Evolutionary conservation across 768 basidiomycete genomes (phyloP), one percentile per base, ranked within the genome.

Genomic region (Naganishia vaughanmartiniae): DNA sequence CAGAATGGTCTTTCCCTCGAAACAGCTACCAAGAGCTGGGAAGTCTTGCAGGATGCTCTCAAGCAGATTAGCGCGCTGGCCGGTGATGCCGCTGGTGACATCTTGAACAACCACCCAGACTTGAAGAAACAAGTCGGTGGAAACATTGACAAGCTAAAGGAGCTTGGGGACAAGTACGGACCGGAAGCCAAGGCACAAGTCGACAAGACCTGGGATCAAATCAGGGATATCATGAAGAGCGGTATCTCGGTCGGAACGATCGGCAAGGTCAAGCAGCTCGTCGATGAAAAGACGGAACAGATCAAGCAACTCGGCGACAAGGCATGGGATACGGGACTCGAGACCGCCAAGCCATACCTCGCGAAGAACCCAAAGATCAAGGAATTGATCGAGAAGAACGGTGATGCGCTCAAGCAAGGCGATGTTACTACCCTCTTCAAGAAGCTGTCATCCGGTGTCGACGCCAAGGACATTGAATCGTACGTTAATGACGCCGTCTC

Each of bases 221-320:
- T 72, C 71, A 28, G 30, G 24, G 72, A 71, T 33, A 34, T 69
- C 30, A 24, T 70, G 39, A 67, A 91, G 67, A 87, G 90, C 11
- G 86, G 88, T 72, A 84, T 87, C 36, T 88, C 87, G 0, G 84
- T 91, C 60, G 81, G 86, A 56, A 88, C 90, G 51, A 91, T 90
- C 0, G 84, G 85, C 70, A 82, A 85, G 12, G 83, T 94, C 66
- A 86, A 91, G 67, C n/a, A 48, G 56, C 21, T 72, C 48, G 56
- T 67, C 55, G 56, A 72, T 19, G 34, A 51, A 57, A 68, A 65
- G 57, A 48, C 46, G 39, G 66, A 67, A 51, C 56, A 72, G 34
- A 24, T 68, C 30, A 21, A 55, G 39, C 87, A 86, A 74, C 78
- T 89, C 2, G 93, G 89, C 0, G 92, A 89, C 74, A 86, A 85